Evolutionary conservation across 805 yeast species (phyloP).

Genomic region (Candida golubevii): DNA sequence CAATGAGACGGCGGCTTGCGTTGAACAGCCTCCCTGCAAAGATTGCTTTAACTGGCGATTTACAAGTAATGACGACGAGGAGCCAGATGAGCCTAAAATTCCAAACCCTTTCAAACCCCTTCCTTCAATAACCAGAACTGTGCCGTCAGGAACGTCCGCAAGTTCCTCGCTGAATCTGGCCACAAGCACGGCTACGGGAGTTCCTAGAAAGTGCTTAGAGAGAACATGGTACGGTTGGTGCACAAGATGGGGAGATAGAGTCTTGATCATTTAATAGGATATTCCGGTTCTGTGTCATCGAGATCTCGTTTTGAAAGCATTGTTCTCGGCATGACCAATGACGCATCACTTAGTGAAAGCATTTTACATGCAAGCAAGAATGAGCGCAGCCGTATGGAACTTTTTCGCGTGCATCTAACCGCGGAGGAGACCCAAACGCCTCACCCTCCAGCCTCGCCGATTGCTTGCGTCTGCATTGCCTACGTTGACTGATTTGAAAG

Average conservation of each 20-base stretch:
- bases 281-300: no score
- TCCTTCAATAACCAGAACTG: slow-evolving; percentile 12
- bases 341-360: neutral
- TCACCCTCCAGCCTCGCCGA: no score
- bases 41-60: slow-evolving; percentile 91
- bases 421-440: slow-evolving; percentile 1
- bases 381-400: slow-evolving; percentile 10
- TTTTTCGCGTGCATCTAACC: slow-evolving; percentile 3
- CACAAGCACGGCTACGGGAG: slow-evolving; percentile 15
- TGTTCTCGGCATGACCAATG: no score
- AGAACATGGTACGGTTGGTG: slow-evolving; percentile 71
- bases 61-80: slow-evolving; percentile 46
- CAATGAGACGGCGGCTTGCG: slow-evolving; percentile 74
- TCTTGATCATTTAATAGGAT: neutral
- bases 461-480: no score
- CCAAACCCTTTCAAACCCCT: slow-evolving; percentile 37
- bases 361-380: neutral
- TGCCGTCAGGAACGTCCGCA: neutral
- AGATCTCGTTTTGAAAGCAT: no score
- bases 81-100: slow-evolving; percentile 33
- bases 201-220: slow-evolving; percentile 46
- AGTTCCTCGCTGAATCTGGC: slow-evolving; percentile 1
- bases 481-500: no score
- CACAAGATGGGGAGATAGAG: slow-evolving; percentile 40
- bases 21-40: slow-evolving; percentile 73